These are phyloP conservation scores for Volvox africanus DNA, from an alignment of 139 green algal genomes.

Conservation along the genomic window DNA sequence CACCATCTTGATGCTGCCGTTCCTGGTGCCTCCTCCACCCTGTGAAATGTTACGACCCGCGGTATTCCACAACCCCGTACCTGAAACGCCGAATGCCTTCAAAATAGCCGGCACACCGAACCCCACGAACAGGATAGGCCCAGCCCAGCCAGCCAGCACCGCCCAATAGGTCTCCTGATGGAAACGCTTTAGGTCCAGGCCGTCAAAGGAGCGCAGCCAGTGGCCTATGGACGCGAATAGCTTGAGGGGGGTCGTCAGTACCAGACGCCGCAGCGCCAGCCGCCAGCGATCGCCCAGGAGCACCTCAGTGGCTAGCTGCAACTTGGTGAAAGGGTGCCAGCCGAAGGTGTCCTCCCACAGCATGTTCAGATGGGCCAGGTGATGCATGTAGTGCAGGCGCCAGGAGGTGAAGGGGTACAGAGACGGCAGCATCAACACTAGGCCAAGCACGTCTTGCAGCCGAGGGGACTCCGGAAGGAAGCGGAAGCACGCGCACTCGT, in stretches of 20 bases:
- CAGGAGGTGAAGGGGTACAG: slow-evolving; percentile 57
- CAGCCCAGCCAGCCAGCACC: slow-evolving; percentile 54
- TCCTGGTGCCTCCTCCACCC: too few relatives aligned
- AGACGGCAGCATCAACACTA: slow-evolving; percentile 65
- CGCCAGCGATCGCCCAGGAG: neutral
- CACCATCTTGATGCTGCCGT: too few relatives aligned
- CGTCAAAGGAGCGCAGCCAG: slow-evolving; percentile 53
- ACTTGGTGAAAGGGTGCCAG: slow-evolving; percentile 60
- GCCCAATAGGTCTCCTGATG: slow-evolving; percentile 12
- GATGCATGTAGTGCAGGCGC: slow-evolving; percentile 44
- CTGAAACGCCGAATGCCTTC: slow-evolving; percentile 19
- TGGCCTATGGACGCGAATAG: slow-evolving; percentile 55
- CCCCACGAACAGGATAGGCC: slow-evolving; percentile 52
- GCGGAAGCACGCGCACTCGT: slow-evolving; percentile 57
- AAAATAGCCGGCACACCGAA: slow-evolving; percentile 58
- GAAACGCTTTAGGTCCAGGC: slow-evolving; percentile 62
- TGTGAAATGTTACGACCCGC: too few relatives aligned
- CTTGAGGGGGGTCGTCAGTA: slow-evolving; percentile 57
- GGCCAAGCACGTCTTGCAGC: slow-evolving; percentile 54
- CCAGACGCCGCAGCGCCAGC: slow-evolving; percentile 11
- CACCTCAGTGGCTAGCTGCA: neutral
- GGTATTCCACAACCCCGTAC: slow-evolving; percentile 17
- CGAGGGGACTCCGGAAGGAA: slow-evolving; percentile 46
- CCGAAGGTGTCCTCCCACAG: slow-evolving; percentile 54
- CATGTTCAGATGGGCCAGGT: slow-evolving; percentile 48